phyloP scores from a whole-genome alignment of 2,329 filamentous ascomycete genomes.

The Alternaria angustiovoidea region DNA sequence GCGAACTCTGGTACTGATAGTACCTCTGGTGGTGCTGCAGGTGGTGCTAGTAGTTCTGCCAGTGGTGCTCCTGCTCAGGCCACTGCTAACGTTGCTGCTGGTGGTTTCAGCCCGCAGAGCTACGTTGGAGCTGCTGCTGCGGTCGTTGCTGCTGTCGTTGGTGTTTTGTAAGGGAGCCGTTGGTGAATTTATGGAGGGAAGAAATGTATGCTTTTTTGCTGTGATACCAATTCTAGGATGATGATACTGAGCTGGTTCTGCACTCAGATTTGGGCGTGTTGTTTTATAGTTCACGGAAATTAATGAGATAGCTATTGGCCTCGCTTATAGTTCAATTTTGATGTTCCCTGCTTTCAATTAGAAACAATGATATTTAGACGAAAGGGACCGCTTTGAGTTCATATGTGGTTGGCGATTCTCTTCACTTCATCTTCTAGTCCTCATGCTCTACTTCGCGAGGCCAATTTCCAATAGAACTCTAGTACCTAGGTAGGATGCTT shows the following conservation, averaged over 20 bases:
- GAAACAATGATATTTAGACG: not conserved
- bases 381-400: not conserved
- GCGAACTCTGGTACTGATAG: constrained; percentile 18
- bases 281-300: not conserved
- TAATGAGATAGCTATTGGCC: not conserved
- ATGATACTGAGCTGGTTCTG: not conserved
- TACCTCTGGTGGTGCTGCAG: constrained; percentile 8
- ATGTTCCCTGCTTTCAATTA: not conserved
- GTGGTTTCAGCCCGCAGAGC: constrained; percentile 30
- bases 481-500: too few species aligned
- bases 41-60: constrained; percentile 19
- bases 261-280: not conserved
- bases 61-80: constrained; percentile 32
- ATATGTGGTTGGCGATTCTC: not conserved
- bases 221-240: not conserved
- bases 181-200: not conserved
- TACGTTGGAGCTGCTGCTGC: constrained; percentile 38
- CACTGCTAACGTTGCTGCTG: constrained; percentile 37
- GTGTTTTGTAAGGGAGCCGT: constrained; percentile 31
- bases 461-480: too few species aligned
- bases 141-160: constrained; percentile 31
- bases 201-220: not conserved
- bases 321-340: not conserved
- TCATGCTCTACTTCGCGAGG: not conserved
- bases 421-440: not conserved